Evolutionary conservation across 2,329 filamentous ascomycete genomes (phyloP).

Genomic region (Arthroderma uncinatum): DNA sequence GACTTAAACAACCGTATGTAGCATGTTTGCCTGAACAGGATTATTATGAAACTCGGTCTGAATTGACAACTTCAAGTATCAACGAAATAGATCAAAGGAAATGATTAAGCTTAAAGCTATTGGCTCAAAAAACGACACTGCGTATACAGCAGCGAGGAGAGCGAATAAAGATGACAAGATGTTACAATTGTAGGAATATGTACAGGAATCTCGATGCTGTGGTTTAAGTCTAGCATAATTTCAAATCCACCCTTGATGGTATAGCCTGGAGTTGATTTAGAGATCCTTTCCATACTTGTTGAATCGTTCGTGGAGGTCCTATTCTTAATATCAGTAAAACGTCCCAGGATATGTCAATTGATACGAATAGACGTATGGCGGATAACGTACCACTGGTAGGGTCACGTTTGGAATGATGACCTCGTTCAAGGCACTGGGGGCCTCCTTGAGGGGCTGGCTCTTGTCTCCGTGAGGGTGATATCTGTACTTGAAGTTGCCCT

Average conservation of each 20-base stretch:
- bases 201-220: background rate
- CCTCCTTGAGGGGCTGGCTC: constrained; percentile 65
- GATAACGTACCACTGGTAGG: constrained; percentile 62
- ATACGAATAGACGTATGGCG: constrained; percentile 10
- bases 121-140: background rate
- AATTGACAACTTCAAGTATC: background rate
- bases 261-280: constrained; percentile 5
- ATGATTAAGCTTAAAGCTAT: background rate
- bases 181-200: constrained; percentile 5
- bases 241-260: background rate
- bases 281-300: constrained; percentile 99
- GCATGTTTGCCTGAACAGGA: too few species aligned
- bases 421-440: constrained; percentile 88
- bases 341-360: background rate
- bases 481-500: constrained; percentile 53
- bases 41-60: background rate
- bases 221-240: background rate
- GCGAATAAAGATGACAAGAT: background rate
- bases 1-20: too few species aligned
- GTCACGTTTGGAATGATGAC: constrained; percentile 90
- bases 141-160: background rate
- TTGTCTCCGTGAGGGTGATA: constrained; percentile 80
- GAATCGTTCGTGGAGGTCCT: constrained; percentile 90
- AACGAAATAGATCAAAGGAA: background rate
- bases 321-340: constrained; percentile 8